phyloP scores from a whole-genome alignment of 1,139 yeast genomes.

The Schwanniomyces etchellsii region DNA sequence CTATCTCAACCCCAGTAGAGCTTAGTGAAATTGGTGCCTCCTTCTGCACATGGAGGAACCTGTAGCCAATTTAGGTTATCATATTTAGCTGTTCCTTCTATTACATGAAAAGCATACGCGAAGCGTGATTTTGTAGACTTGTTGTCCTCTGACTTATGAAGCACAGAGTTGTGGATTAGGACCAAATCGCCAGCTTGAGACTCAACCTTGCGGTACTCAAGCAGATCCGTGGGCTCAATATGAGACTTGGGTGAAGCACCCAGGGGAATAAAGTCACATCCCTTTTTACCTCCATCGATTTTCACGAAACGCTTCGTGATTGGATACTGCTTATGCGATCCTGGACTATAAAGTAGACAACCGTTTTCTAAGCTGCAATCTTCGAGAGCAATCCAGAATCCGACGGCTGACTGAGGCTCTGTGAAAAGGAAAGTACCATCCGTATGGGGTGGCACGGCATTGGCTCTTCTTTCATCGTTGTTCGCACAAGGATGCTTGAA shows the following conservation, averaged over 20 bases:
- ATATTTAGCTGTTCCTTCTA: conserved; percentile 58
- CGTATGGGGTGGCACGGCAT: conserved; percentile 73
- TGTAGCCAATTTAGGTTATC: conserved; percentile 73
- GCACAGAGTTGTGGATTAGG: conserved; percentile 61
- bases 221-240: conserved; percentile 6
- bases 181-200: conserved; percentile 72
- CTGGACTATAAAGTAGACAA: conserved; percentile 68
- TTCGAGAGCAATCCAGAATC: conserved; percentile 81
- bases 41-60: conserved; percentile 54
- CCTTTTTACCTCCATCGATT: conserved; percentile 38
- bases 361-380: conserved; percentile 68
- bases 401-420: conserved; percentile 65
- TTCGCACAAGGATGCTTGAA: conserved; percentile 58
- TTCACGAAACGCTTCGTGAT: conserved; percentile 65
- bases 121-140: conserved; percentile 51
- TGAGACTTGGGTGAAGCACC: conserved; percentile 5
- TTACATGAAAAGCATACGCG: conserved; percentile 77
- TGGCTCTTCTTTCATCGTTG: conserved; percentile 39
- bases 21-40: conserved; percentile 56
- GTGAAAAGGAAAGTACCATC: conserved; percentile 74
- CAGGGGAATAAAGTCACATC: conserved; percentile 43
- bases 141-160: conserved; percentile 68
- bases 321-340: conserved; percentile 58
- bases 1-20: no score
- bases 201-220: conserved; percentile 45